Evolutionary conservation across 108 stramenopile genomes (phyloP), one percentile per base, ranked within the genome.

Genomic region (Stephanodiscus minutulus): DNA sequence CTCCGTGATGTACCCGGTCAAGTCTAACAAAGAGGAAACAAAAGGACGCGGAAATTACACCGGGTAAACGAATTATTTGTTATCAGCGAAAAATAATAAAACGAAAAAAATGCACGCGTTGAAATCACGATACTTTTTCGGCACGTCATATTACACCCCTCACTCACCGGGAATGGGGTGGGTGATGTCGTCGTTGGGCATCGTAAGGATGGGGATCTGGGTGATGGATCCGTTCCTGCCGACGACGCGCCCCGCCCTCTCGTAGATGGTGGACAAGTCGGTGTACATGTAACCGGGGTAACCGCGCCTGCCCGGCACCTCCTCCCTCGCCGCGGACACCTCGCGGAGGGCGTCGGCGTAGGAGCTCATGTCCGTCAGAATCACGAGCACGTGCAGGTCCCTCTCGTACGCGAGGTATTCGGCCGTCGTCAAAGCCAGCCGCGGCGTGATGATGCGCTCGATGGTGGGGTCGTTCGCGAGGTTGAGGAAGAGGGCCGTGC

Each of bases 251-350:
- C 98, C 99, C 20, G 99, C 98, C 72, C 99, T 91, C 90, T 99
- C 98, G 83, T 99, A 99, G 74, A 99, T 98, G 73, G 97, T 98
- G 64, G 96, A 95, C 77, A 99, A 88, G 90, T 99, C 99, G 54
- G 99, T 99, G 87, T 99, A 99, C 99, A 99, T 99, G 85, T 99
- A 99, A 80, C 99, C 99, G 61, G 99, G 99, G 88, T 98, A 99
- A 78, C 97, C 97, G 87, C 99, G 95, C 82, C 98, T 96, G 61
- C 99, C 99, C 46, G 99, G 99, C 43, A 99, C 99, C 85, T 99
- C 99, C 79, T 99, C 99, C 61, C 99, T 87, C 27, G 99, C 98
- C 66, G 99, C 99, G 57, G 97, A 98, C 46, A 97, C 97, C 88
- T 98, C 98, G 86, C 99, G 99, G 66, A 99, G 88, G 48, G 99